These are phyloP conservation scores for Pontederia paniculata DNA, from an alignment of 176 grass and related monocot genomes.

Conservation along the genomic window DNA sequence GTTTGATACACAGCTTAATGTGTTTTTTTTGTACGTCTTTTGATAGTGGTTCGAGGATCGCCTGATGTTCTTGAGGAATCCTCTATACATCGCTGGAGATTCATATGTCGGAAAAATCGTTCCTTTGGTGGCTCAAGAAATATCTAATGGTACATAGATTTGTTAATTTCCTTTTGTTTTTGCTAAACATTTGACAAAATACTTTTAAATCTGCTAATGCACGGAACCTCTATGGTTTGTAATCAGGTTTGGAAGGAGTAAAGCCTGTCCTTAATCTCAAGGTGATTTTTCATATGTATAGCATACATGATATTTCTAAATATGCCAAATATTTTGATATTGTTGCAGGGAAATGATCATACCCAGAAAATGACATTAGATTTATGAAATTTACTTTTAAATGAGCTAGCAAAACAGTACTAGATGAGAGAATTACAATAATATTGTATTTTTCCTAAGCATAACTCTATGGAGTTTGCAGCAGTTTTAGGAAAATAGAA, in stretches of 20 bases:
- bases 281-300: conserved; percentile 15
- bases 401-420: too few relatives aligned
- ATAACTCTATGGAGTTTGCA: too few relatives aligned
- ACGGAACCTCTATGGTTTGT: background rate
- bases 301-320: background rate
- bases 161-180: background rate
- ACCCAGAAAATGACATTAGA: too few relatives aligned
- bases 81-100: background rate
- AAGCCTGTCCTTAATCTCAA: conserved; percentile 31
- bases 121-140: background rate
- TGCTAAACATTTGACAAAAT: too few relatives aligned
- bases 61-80: background rate
- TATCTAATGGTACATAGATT: background rate
- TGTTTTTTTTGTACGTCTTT: background rate
- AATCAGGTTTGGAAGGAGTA: conserved; percentile 20
- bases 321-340: background rate
- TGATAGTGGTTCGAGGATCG: background rate
- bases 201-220: background rate
- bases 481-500: too few relatives aligned
- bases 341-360: too few relatives aligned
- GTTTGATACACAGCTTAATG: background rate
- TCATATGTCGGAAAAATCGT: background rate
- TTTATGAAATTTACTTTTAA: too few relatives aligned
- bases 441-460: too few relatives aligned
- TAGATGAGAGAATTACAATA: too few relatives aligned